phyloP scores from a whole-genome alignment of 768 basidiomycete genomes.

The Lepiota brunneoincarnata region DNA sequence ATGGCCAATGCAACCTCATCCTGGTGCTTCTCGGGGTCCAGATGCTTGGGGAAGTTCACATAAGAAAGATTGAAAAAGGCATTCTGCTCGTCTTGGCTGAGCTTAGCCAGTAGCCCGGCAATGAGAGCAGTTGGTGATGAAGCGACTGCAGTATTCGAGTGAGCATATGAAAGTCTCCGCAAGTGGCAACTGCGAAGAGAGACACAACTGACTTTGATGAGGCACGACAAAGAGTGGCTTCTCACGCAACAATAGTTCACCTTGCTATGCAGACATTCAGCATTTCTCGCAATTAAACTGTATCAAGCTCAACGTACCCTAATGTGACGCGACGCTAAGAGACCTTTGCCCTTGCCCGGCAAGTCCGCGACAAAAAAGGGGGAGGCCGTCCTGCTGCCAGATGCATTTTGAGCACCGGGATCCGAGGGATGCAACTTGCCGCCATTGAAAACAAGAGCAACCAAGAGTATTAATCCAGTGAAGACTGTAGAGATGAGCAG shows the following conservation, averaged over 20 bases:
- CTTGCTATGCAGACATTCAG: constrained; percentile 38
- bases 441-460: background rate
- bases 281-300: background rate
- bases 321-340: constrained; percentile 50
- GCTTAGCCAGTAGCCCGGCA: constrained; percentile 27
- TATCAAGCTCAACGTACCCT: constrained; percentile 28
- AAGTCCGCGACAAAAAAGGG: constrained; percentile 38
- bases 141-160: constrained; percentile 27
- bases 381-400: background rate
- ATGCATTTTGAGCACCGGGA: background rate
- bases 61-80: constrained; percentile 57
- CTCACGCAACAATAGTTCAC: constrained; percentile 56
- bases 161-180: background rate
- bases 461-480: background rate
- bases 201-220: constrained; percentile 34
- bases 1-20: constrained; percentile 58
- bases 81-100: constrained; percentile 30
- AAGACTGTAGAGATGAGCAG: background rate
- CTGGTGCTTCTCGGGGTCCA: constrained; percentile 33
- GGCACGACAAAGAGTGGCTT: constrained; percentile 54
- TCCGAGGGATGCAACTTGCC: background rate
- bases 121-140: constrained; percentile 47
- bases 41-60: constrained; percentile 43
- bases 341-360: constrained; percentile 54
- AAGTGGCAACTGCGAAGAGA: background rate